Percentiles rank a stretch among this genome's conserved stretches.
Evolutionary conservation across 139 green algal genomes (phyloP).

Genomic region (Picochlorum sp.): DNA sequence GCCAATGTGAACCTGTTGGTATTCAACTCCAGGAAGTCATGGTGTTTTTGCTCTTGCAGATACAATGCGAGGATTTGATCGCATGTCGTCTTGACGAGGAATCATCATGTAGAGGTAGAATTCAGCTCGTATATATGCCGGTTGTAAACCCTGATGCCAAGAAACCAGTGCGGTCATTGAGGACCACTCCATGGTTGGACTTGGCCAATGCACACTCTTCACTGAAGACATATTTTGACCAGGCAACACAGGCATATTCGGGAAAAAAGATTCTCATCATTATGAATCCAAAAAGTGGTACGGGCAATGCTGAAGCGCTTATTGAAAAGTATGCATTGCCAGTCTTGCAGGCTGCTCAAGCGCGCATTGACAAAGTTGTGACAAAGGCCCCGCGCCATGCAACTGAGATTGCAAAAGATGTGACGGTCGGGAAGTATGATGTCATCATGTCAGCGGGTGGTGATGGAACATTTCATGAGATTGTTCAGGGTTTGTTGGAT

Average conservation of each 20-base stretch:
- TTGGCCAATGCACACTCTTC: background rate
- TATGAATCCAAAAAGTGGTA: slow-evolving; percentile 56
- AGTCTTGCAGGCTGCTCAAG: slow-evolving; percentile 46
- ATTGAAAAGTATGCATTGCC: slow-evolving; percentile 31
- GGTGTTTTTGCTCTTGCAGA: too few relatives aligned
- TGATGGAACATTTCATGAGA: slow-evolving; percentile 66
- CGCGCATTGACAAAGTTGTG: slow-evolving; percentile 18
- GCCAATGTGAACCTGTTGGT: too few relatives aligned
- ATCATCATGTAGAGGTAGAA: background rate
- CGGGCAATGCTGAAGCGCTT: slow-evolving; percentile 27
- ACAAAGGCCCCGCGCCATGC: slow-evolving; percentile 39
- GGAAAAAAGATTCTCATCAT: slow-evolving; percentile 30
- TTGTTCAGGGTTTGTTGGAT: slow-evolving; percentile 58
- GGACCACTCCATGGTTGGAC: slow-evolving; percentile 6
- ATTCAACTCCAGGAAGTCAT: too few relatives aligned
- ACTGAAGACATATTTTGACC: too few relatives aligned
- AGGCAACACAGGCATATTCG: background rate
- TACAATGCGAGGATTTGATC: too few relatives aligned
- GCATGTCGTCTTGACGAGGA: too few relatives aligned
- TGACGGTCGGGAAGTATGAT: slow-evolving; percentile 26
- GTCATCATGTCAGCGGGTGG: slow-evolving; percentile 54
- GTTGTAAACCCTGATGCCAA: background rate
- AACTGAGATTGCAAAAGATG: slow-evolving; percentile 26
- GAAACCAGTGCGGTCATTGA: slow-evolving; percentile 7
- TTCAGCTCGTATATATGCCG: slow-evolving; percentile 13